These are phyloP conservation scores for Peniophora sp. DNA, from an alignment of 1,284 basidiomycete genomes.

Conservation along the genomic window DNA sequence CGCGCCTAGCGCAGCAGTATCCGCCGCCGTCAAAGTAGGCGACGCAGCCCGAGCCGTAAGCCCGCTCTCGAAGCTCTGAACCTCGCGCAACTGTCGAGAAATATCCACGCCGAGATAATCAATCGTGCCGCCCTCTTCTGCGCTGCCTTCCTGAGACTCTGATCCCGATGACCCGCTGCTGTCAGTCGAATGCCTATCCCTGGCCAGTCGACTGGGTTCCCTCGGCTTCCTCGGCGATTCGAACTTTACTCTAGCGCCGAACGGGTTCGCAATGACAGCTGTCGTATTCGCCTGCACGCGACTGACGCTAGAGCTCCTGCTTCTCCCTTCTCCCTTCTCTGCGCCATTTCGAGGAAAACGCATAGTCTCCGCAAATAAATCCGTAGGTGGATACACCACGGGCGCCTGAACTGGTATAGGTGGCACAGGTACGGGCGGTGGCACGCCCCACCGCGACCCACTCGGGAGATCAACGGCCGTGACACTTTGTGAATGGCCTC, in stretches of 20 bases:
- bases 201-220: slow-evolving; percentile 27
- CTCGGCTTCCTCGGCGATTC: slow-evolving; percentile 44
- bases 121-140: too few relatives aligned
- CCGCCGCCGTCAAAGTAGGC: slow-evolving; percentile 2
- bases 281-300: slow-evolving; percentile 9
- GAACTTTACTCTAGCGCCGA: slow-evolving; percentile 55
- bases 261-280: slow-evolving; percentile 41
- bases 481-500: slow-evolving; percentile 70
- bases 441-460: slow-evolving; percentile 7
- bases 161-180: too few relatives aligned
- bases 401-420: slow-evolving; percentile 15
- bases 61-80: slow-evolving; percentile 77
- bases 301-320: too few relatives aligned
- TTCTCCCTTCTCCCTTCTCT: too few relatives aligned
- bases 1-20: neutral
- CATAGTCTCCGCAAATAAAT: slow-evolving; percentile 62
- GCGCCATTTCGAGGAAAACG: slow-evolving; percentile 36
- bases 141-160: too few relatives aligned
- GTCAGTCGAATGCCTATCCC: too few relatives aligned
- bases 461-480: slow-evolving; percentile 60
- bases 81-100: slow-evolving; percentile 36
- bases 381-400: slow-evolving; percentile 24
- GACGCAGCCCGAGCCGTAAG: slow-evolving; percentile 53
- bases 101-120: too few relatives aligned
- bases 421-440: slow-evolving; percentile 11